phyloP scores from a whole-genome alignment of 345 rosid species.

The Excoecaria agallocha region DNA sequence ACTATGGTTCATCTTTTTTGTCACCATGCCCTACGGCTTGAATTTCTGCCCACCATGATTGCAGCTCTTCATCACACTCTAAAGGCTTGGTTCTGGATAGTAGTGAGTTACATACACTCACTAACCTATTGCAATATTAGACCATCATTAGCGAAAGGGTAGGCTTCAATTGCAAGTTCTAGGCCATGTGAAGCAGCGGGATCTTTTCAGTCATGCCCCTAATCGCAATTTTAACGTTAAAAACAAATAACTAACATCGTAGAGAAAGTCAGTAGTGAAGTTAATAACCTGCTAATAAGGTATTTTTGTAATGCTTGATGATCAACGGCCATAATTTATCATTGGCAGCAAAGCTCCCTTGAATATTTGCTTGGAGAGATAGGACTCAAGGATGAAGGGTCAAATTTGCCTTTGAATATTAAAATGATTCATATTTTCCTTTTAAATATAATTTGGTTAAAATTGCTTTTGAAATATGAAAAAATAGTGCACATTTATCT shows the following conservation, averaged over 20 bases:
- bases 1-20: constrained; percentile 49
- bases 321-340: constrained; percentile 50
- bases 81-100: constrained; percentile 35
- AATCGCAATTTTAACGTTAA: too few relatives aligned
- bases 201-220: constrained; percentile 60
- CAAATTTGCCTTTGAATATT: too few relatives aligned
- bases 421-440: too few relatives aligned
- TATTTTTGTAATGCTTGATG: constrained; percentile 49
- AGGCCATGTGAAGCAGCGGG: constrained; percentile 48
- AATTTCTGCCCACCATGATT: constrained; percentile 55
- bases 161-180: constrained; percentile 48
- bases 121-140: constrained; percentile 41
- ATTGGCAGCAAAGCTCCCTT: constrained; percentile 49
- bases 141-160: constrained; percentile 63
- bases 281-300: constrained; percentile 44
- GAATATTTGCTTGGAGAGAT: constrained; percentile 58
- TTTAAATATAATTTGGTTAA: too few relatives aligned
- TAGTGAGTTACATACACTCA: constrained; percentile 47
- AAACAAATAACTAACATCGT: too few relatives aligned
- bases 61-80: constrained; percentile 45
- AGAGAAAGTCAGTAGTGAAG: not conserved
- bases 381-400: constrained; percentile 42
- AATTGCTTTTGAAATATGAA: too few relatives aligned
- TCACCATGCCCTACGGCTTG: constrained; percentile 49
- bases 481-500: too few relatives aligned